phyloP scores from a whole-genome alignment of 495 filamentous ascomycete genomes.

The Patellaria atrata region DNA sequence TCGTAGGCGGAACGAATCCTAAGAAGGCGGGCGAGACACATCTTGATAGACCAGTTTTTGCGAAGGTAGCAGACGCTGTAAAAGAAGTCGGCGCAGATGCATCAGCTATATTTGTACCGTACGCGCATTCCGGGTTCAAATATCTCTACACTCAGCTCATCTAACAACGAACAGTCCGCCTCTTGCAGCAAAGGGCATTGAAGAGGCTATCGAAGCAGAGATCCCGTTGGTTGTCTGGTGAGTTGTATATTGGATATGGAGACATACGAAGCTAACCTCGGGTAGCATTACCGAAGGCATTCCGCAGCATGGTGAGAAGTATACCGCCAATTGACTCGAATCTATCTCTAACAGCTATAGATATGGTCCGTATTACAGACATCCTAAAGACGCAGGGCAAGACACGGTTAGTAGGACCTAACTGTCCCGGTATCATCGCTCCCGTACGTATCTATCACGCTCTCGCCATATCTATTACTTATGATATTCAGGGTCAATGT shows the following conservation, averaged over 20 bases:
- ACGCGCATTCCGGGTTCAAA: conserved; percentile 25
- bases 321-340: not conserved
- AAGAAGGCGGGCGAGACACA: conserved; percentile 91
- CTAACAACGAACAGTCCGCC: conserved; percentile 49
- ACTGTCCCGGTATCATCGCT: conserved; percentile 98
- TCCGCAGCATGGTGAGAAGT: conserved; percentile 70
- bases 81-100: conserved; percentile 84
- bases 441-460: conserved; percentile 34
- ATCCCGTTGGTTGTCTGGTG: conserved; percentile 86
- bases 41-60: conserved; percentile 88
- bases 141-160: not conserved
- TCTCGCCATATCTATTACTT: conserved; percentile 10
- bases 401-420: conserved; percentile 90
- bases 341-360: conserved; percentile 29
- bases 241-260: conserved; percentile 15
- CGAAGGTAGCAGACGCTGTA: conserved; percentile 72
- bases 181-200: conserved; percentile 83
- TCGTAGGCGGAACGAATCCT: conserved; percentile 95
- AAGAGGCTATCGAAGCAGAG: conserved; percentile 89
- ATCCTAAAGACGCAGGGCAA: conserved; percentile 96
- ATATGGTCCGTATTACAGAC: conserved; percentile 98
- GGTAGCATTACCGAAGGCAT: conserved; percentile 90
- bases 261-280: conserved; percentile 13
- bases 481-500: conserved; percentile 67
- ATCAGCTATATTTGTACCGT: conserved; percentile 96